These are phyloP conservation scores for Brasilioporus rufonigricans DNA, from an alignment of 768 basidiomycete genomes.

Conservation along the genomic window DNA sequence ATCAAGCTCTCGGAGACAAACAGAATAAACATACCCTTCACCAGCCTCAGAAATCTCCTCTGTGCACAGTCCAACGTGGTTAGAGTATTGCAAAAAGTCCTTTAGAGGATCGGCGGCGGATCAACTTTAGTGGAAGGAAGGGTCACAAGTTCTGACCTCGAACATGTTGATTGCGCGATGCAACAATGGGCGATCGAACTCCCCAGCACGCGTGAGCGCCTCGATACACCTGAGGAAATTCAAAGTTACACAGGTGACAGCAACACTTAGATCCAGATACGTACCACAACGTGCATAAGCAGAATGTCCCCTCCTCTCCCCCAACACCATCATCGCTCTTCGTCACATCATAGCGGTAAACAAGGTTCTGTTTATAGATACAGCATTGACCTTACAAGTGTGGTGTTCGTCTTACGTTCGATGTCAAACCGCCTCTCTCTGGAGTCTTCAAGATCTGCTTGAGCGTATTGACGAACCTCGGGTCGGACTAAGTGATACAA, in stretches of 20 bases:
- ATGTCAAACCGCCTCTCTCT: conserved; percentile 87
- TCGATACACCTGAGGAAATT: conserved; percentile 67
- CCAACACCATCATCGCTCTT: conserved; percentile 93
- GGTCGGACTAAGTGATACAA: conserved; percentile 59
- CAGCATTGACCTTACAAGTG: neutral
- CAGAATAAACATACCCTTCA: conserved; percentile 59
- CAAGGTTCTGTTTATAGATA: conserved; percentile 56
- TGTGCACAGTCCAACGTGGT: conserved; percentile 84
- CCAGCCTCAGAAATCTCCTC: conserved; percentile 86
- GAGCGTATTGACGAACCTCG: conserved; percentile 83
- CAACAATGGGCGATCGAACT: conserved; percentile 67
- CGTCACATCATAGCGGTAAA: conserved; percentile 85
- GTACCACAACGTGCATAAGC: conserved; percentile 81
- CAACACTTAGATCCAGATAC: conserved; percentile 8
- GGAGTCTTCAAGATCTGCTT: conserved; percentile 81
- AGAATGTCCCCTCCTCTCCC: conserved; percentile 94
- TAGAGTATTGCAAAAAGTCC: conserved; percentile 80
- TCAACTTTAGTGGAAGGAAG: neutral
- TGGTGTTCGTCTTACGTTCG: conserved; percentile 52
- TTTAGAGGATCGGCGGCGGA: conserved; percentile 24
- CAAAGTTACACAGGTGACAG: neutral
- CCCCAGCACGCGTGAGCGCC: conserved; percentile 84
- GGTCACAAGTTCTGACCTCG: conserved; percentile 52
- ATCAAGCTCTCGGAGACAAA: neutral
- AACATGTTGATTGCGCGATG: conserved; percentile 81